A percentile compares a stretch with the other conserved stretches of the same genome.
phyloP scores from a whole-genome alignment of 768 basidiomycete species.

The Crucibulum laeve region DNA sequence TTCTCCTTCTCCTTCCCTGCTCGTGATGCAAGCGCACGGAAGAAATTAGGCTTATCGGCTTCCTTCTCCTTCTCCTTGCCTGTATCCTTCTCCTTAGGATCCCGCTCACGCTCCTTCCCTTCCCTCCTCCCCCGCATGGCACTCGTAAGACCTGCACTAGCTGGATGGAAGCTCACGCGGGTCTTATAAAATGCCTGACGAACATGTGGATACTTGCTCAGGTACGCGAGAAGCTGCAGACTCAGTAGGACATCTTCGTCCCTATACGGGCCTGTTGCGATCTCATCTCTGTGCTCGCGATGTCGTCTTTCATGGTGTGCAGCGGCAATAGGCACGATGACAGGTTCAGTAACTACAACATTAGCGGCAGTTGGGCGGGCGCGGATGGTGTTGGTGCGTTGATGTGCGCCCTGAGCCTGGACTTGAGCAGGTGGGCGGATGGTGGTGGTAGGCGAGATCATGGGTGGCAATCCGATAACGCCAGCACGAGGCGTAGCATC shows the following conservation, averaged over 20 bases:
- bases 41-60: too few relatives aligned
- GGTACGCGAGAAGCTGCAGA: conserved; percentile 90
- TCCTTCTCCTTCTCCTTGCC: too few relatives aligned
- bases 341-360: conserved; percentile 7
- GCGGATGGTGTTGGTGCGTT: conserved; percentile 23
- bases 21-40: too few relatives aligned
- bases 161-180: conserved; percentile 77
- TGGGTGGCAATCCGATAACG: conserved; percentile 47
- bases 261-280: conserved; percentile 65
- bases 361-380: conserved; percentile 8
- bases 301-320: conserved; percentile 23
- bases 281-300: conserved; percentile 25
- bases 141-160: conserved; percentile 41
- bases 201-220: conserved; percentile 97
- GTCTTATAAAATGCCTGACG: conserved; percentile 93
- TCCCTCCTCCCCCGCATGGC: conserved; percentile 16
- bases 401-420: conserved; percentile 10
- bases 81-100: too few relatives aligned
- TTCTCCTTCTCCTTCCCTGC: too few relatives aligned
- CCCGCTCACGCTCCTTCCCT: conserved; percentile 18
- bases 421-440: background rate
- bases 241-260: conserved; percentile 93
- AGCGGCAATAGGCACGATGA: conserved; percentile 1
- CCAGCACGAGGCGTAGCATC: conserved; percentile 66
- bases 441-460: conserved; percentile 6